These are phyloP conservation scores for Chaetomium sp. DNA, from an alignment of 2,329 filamentous ascomycete species.

Conservation along the genomic window DNA sequence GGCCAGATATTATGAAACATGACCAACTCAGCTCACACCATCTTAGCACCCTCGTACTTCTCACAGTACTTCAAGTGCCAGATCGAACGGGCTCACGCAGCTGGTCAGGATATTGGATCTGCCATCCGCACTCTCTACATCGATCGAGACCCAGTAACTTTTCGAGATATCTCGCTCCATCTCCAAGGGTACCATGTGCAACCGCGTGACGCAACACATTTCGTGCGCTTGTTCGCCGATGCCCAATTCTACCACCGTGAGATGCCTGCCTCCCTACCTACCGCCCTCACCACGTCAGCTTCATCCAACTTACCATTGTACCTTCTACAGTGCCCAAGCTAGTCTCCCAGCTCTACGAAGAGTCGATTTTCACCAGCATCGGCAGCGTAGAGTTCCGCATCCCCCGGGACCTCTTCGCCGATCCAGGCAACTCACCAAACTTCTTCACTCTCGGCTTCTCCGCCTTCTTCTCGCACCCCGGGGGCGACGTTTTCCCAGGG, in stretches of 20 bases:
- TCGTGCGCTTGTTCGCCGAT: conserved; percentile 87
- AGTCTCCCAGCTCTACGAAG: conserved; percentile 84
- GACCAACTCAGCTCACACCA: not conserved
- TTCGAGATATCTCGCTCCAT: conserved; percentile 82
- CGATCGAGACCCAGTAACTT: conserved; percentile 84
- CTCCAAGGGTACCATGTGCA: conserved; percentile 85
- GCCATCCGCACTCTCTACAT: conserved; percentile 81
- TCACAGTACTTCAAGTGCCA: conserved; percentile 89
- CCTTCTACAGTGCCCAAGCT: conserved; percentile 67
- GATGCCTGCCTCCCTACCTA: conserved; percentile 22
- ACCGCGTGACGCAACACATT: conserved; percentile 76
- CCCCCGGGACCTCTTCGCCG: conserved; percentile 74
- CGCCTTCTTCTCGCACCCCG: conserved; percentile 74
- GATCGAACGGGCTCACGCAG: conserved; percentile 56
- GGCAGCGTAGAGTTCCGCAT: conserved; percentile 84
- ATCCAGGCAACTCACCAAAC: conserved; percentile 86
- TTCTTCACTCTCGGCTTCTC: conserved; percentile 91
- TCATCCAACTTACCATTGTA: not conserved
- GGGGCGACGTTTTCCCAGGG: conserved; percentile 75
- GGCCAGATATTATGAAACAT: not conserved
- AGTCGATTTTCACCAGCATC: conserved; percentile 87
- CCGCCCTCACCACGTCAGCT: not conserved
- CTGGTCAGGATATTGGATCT: conserved; percentile 43
- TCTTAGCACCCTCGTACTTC: conserved; percentile 84
- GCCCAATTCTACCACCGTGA: conserved; percentile 86